Percentiles rank a stretch among this genome's conserved stretches.
These are phyloP conservation scores for Anthracocystis walkeri DNA, from an alignment of 1,284 basidiomycete genomes.

Conservation along the genomic window DNA sequence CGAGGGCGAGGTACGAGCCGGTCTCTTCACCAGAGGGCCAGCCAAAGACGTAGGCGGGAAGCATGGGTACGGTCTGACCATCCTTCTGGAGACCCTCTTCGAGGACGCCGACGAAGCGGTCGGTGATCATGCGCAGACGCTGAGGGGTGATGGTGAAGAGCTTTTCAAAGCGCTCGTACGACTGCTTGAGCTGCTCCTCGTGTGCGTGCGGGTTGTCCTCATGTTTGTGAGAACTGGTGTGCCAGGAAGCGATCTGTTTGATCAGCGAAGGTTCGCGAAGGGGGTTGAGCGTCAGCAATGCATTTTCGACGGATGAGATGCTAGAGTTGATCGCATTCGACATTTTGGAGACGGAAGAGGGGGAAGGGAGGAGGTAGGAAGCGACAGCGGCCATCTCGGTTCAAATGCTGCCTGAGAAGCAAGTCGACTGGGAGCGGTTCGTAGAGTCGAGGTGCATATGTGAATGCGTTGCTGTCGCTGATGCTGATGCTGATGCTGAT, in stretches of 20 bases:
- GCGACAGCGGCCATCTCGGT: constrained; percentile 14
- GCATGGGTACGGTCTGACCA: constrained; percentile 91
- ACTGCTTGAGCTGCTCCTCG: constrained; percentile 59
- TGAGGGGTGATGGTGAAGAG: constrained; percentile 64
- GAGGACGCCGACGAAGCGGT: constrained; percentile 92
- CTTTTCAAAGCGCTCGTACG: constrained; percentile 56
- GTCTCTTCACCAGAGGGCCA: constrained; percentile 91
- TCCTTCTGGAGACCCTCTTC: constrained; percentile 86
- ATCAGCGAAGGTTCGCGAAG: constrained; percentile 7
- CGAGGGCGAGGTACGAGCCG: constrained; percentile 91
- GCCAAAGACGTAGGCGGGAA: constrained; percentile 96
- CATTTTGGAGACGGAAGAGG: constrained; percentile 15
- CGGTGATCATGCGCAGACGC: constrained; percentile 77
- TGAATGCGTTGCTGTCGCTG: neutral
- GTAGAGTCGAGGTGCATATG: neutral
- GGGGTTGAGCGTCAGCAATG: constrained; percentile 26
- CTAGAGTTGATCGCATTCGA: constrained; percentile 23
- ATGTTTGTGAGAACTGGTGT: constrained; percentile 60
- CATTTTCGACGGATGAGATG: constrained; percentile 23
- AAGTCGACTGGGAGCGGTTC: neutral
- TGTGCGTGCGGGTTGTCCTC: constrained; percentile 53
- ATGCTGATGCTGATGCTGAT: neutral
- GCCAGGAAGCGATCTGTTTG: constrained; percentile 63
- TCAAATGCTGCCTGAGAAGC: neutral
- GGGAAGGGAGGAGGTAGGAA: neutral